Percentiles rank a stretch among this genome's conserved stretches.
phyloP scores from a whole-genome alignment of 2,329 filamentous ascomycete genomes.

The Thielaviopsis cerberus region DNA sequence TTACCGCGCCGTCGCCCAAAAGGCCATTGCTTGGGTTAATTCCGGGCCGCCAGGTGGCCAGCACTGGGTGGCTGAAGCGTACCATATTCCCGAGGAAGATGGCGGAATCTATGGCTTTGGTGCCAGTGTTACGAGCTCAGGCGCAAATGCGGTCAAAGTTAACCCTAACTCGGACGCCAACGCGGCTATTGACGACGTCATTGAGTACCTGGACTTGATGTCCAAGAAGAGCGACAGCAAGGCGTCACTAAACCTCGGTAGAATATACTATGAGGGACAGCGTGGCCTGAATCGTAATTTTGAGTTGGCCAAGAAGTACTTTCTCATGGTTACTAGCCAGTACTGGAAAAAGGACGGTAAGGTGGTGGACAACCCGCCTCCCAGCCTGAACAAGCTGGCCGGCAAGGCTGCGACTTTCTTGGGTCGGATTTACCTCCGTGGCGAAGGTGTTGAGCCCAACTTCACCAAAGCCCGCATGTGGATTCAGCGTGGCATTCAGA shows the following conservation, averaged over 20 bases:
- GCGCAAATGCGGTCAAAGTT: slow-evolving; percentile 57
- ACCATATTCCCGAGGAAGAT: slow-evolving; percentile 71
- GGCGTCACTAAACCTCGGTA: slow-evolving; percentile 68
- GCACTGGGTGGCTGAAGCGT: slow-evolving; percentile 57
- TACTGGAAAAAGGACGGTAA: slow-evolving; percentile 73
- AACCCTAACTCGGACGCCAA: slow-evolving; percentile 61
- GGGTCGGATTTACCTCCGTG: slow-evolving; percentile 74
- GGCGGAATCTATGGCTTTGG: slow-evolving; percentile 92
- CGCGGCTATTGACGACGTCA: slow-evolving; percentile 75
- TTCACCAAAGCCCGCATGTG: slow-evolving; percentile 59
- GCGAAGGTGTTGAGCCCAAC: slow-evolving; percentile 66
- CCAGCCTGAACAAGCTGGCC: slow-evolving; percentile 57
- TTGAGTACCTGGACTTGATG: slow-evolving; percentile 84
- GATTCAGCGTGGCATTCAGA: slow-evolving; percentile 61
- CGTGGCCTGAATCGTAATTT: slow-evolving; percentile 56
- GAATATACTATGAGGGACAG: slow-evolving; percentile 76
- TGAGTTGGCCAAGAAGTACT: slow-evolving; percentile 58
- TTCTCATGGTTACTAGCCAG: slow-evolving; percentile 56
- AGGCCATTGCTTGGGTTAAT: slow-evolving; percentile 71
- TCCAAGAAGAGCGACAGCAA: slow-evolving; percentile 77
- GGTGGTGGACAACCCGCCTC: slow-evolving; percentile 47
- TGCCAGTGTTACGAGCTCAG: slow-evolving; percentile 75
- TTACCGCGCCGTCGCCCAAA: slow-evolving; percentile 87
- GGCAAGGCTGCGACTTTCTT: slow-evolving; percentile 73
- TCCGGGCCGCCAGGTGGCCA: slow-evolving; percentile 81